Evolutionary conservation across 352 stramenopile genomes (phyloP).

Genomic region (Globisporangium cystogenes): DNA sequence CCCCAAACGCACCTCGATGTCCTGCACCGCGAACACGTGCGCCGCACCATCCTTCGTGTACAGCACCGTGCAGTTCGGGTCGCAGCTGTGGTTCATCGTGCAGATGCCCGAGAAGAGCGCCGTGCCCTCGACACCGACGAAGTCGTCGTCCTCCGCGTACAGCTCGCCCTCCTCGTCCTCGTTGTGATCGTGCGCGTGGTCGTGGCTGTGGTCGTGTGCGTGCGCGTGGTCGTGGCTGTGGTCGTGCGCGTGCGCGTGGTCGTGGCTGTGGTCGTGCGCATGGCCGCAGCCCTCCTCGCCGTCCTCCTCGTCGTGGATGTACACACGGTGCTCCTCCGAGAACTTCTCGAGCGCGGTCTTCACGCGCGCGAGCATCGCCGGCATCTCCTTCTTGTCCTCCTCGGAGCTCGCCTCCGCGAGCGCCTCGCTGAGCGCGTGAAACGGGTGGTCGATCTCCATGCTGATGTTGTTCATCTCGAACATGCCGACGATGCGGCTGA

Average conservation of each 20-base stretch:
- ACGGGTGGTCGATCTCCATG: slow-evolving; percentile 87
- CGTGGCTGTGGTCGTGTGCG: slow-evolving; percentile 12
- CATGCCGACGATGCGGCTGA: slow-evolving; percentile 90
- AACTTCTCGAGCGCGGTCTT: slow-evolving; percentile 68
- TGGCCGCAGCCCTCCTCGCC: slow-evolving; percentile 20
- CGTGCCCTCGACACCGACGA: slow-evolving; percentile 93
- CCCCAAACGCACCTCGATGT: slow-evolving; percentile 30
- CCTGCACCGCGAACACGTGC: slow-evolving; percentile 70
- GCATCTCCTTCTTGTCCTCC: slow-evolving; percentile 63
- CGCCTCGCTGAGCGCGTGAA: slow-evolving; percentile 62
- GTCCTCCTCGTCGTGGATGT: slow-evolving; percentile 28
- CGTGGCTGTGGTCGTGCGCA: slow-evolving; percentile 18
- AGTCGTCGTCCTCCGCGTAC: slow-evolving; percentile 68
- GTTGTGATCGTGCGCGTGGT: slow-evolving; percentile 22
- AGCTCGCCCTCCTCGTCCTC: slow-evolving; percentile 39
- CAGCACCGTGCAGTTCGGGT: slow-evolving; percentile 89
- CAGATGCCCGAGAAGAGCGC: slow-evolving; percentile 91
- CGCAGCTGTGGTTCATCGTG: slow-evolving; percentile 97
- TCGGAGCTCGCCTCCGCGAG: slow-evolving; percentile 37
- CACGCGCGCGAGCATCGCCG: slow-evolving; percentile 48
- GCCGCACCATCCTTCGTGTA: slow-evolving; percentile 82
- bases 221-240: slow-evolving; percentile 23
- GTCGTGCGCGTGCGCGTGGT: slow-evolving; percentile 25
- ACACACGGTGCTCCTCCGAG: slow-evolving; percentile 43
- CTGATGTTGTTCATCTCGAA: slow-evolving; percentile 98